phyloP scores from a whole-genome alignment of 495 filamentous ascomycete species.

The Pseudotulostoma volvatum region DNA sequence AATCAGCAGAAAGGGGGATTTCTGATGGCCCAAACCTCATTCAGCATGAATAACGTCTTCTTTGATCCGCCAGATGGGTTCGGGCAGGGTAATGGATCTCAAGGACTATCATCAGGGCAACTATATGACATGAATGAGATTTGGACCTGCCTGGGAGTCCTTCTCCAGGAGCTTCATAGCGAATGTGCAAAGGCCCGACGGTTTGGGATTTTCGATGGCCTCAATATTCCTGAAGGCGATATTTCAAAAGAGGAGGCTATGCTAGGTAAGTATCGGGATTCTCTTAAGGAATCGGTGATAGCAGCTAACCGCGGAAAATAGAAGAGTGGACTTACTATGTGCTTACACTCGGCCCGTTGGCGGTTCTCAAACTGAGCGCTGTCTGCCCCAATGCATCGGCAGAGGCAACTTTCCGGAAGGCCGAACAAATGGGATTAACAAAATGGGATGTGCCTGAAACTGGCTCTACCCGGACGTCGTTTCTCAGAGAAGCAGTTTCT shows the following conservation, averaged over 20 bases:
- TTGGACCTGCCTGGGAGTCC: constrained; percentile 44
- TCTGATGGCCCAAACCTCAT: constrained; percentile 31
- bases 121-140: constrained; percentile 52
- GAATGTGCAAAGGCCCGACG: constrained; percentile 37
- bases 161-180: constrained; percentile 42
- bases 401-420: constrained; percentile 32
- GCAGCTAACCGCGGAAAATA: constrained; percentile 18
- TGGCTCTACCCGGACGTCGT: constrained; percentile 35
- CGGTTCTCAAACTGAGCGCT: constrained; percentile 38
- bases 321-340: constrained; percentile 51
- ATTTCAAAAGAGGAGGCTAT: constrained; percentile 35
- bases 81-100: constrained; percentile 39
- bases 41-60: constrained; percentile 35
- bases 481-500: constrained; percentile 46
- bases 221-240: constrained; percentile 30
- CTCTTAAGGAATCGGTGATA: neutral
- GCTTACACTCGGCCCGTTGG: constrained; percentile 41
- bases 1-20: constrained; percentile 21
- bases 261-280: constrained; percentile 28
- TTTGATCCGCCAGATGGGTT: constrained; percentile 42
- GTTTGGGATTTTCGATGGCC: constrained; percentile 38
- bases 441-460: constrained; percentile 35
- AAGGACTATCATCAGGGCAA: constrained; percentile 37
- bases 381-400: constrained; percentile 27
- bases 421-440: constrained; percentile 37